phyloP scores from a whole-genome alignment of 306 rosid species.

The Vicia faba region DNA sequence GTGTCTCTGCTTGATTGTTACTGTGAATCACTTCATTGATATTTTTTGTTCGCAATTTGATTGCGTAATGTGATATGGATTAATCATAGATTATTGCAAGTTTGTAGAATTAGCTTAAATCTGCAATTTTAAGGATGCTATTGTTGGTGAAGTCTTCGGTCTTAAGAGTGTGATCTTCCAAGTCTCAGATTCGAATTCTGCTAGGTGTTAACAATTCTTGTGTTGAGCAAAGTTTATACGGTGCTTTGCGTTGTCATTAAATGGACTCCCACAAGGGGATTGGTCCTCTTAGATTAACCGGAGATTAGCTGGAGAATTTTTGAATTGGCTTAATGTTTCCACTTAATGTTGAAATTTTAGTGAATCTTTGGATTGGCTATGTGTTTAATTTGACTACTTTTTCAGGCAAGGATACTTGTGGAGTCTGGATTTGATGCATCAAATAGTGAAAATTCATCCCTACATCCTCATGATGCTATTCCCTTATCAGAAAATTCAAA shows the following conservation, averaged over 20 bases:
- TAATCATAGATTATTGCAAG: constrained; percentile 2
- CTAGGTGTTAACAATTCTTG: no score
- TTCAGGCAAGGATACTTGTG: constrained; percentile 82
- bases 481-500: constrained; percentile 37
- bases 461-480: constrained; percentile 35
- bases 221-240: no score
- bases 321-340: not conserved
- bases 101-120: constrained; percentile 9
- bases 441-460: constrained; percentile 38
- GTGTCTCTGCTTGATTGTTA: not conserved
- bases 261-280: no score
- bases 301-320: no score
- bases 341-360: not conserved
- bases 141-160: no score
- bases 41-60: not conserved
- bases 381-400: constrained; percentile 24
- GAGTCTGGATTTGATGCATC: constrained; percentile 54
- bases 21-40: not conserved
- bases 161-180: no score
- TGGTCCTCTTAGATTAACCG: no score
- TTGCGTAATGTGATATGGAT: constrained; percentile 21
- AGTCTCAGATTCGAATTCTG: no score
- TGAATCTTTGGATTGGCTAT: not conserved
- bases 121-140: no score
- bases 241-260: no score